These are phyloP conservation scores for Colletotrichum godetiae DNA, from an alignment of 2,329 filamentous ascomycete genomes.

Conservation along the genomic window DNA sequence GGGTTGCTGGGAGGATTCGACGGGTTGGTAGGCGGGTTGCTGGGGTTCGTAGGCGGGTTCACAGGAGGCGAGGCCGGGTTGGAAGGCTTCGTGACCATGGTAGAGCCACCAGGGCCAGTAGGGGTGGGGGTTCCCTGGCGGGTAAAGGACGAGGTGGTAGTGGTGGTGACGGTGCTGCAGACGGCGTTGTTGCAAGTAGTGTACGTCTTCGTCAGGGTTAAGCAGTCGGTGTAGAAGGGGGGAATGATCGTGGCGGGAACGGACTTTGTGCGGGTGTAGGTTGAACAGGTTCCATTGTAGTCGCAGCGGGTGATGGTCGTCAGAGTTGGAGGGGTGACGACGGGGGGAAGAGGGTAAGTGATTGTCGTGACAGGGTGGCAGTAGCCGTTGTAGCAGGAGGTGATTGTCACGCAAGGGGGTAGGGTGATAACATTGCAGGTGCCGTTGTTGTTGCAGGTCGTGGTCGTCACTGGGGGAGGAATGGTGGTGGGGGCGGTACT, in stretches of 20 bases:
- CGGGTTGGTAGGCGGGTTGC: no score
- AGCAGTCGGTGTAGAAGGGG: background rate
- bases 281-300: background rate
- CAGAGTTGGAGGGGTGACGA: background rate
- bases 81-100: background rate
- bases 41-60: background rate
- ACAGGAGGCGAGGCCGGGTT: background rate
- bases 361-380: background rate
- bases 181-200: background rate
- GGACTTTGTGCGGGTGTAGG: background rate
- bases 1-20: background rate
- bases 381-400: background rate
- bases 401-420: background rate
- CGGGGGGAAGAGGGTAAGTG: background rate
- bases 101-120: background rate
- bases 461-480: background rate
- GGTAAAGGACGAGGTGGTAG: background rate
- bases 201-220: background rate
- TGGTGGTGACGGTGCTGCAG: background rate
- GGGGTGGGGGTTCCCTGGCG: background rate
- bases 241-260: background rate
- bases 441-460: background rate
- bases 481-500: background rate
- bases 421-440: background rate
- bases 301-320: background rate